phyloP scores from a whole-genome alignment of 768 basidiomycete species.

The Collybiopsis luxurians region DNA sequence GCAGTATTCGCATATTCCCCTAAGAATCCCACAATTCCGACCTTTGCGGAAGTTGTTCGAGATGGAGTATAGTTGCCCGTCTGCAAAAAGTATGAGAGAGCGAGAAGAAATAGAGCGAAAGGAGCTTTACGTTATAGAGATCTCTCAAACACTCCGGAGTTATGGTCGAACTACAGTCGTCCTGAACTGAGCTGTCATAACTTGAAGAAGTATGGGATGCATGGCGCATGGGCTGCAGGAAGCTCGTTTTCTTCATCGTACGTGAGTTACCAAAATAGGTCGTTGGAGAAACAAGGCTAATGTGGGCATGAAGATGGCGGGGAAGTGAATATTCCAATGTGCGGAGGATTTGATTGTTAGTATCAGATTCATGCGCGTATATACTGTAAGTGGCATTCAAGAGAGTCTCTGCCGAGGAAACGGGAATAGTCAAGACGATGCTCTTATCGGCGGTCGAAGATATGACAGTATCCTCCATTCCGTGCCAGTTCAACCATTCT shows the following conservation, averaged over 20 bases:
- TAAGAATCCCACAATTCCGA: slow-evolving; percentile 61
- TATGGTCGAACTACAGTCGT: slow-evolving; percentile 41
- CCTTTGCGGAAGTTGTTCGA: slow-evolving; percentile 42
- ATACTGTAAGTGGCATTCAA: slow-evolving; percentile 29
- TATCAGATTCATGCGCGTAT: slow-evolving; percentile 26
- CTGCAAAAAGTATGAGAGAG: neutral
- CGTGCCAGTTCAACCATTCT: slow-evolving; percentile 42
- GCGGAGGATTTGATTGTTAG: slow-evolving; percentile 46
- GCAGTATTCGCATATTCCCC: slow-evolving; percentile 54
- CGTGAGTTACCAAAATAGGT: slow-evolving; percentile 60
- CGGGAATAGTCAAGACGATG: slow-evolving; percentile 38
- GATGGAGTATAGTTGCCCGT: slow-evolving; percentile 42
- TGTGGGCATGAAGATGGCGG: slow-evolving; percentile 45
- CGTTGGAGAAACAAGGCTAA: slow-evolving; percentile 61
- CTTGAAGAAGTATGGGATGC: neutral
- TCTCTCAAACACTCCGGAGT: slow-evolving; percentile 58
- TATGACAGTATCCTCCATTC: slow-evolving; percentile 30
- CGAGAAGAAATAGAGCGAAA: too few species aligned
- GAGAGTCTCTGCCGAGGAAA: slow-evolving; percentile 43
- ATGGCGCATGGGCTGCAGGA: slow-evolving; percentile 41
- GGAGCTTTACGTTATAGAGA: slow-evolving; percentile 54
- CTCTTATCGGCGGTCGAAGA: slow-evolving; percentile 44
- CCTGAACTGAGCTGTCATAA: slow-evolving; percentile 29
- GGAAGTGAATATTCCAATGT: slow-evolving; percentile 61
- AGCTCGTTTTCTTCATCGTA: slow-evolving; percentile 52